These are phyloP conservation scores for Phytophthora rubi DNA, from an alignment of 352 stramenopile genomes.

Conservation along the genomic window DNA sequence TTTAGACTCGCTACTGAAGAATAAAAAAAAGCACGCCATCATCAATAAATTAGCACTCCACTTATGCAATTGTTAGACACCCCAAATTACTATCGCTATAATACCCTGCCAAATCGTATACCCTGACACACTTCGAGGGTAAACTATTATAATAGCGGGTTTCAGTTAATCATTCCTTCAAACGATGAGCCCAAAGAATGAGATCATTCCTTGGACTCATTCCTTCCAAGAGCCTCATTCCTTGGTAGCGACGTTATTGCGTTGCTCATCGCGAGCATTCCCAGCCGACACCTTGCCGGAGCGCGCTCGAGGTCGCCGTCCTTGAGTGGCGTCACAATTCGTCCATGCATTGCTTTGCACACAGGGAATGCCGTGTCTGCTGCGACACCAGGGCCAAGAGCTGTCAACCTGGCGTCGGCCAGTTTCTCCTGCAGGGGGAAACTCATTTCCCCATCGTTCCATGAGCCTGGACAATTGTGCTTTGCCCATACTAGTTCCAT, in stretches of 20 bases:
- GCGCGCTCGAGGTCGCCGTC: not conserved
- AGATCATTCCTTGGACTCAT: too few species aligned
- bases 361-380: constrained; percentile 7
- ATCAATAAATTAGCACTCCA: too few species aligned
- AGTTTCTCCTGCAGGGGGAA: constrained; percentile 8
- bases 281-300: not conserved
- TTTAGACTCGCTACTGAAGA: too few species aligned
- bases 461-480: not conserved
- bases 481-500: constrained; percentile 3
- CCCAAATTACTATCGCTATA: too few species aligned
- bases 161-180: too few species aligned
- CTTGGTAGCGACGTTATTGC: not conserved
- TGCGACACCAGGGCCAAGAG: not conserved
- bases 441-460: constrained; percentile 5
- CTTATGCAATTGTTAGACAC: too few species aligned
- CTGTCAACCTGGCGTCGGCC: not conserved
- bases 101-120: too few species aligned
- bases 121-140: too few species aligned
- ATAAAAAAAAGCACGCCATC: too few species aligned
- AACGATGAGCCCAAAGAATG: too few species aligned
- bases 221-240: too few species aligned
- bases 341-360: not conserved
- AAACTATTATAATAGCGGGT: too few species aligned
- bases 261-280: constrained; percentile 5
- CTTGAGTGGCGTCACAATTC: constrained; percentile 5